Evolutionary conservation across 257 asterid species (phyloP).

Genomic region (Penstemon eatonii): DNA sequence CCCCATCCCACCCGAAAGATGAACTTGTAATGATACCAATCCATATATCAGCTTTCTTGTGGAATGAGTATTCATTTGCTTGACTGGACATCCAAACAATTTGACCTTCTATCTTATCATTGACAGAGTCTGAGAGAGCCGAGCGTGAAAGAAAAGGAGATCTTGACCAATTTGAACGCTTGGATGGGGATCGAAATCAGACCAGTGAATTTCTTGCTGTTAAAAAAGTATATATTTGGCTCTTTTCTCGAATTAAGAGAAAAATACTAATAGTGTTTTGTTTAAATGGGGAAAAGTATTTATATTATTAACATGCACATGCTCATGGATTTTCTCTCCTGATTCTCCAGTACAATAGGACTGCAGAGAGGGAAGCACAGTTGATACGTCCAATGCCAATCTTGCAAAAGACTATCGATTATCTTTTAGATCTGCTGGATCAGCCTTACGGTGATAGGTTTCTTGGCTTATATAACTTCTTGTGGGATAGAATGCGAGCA

Average conservation of each 20-base stretch:
- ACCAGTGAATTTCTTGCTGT: slow-evolving; percentile 77
- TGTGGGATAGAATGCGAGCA: slow-evolving; percentile 99
- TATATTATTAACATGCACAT: slow-evolving; percentile 10
- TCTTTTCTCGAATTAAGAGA: slow-evolving; percentile 4
- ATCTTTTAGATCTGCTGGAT: slow-evolving; percentile 78
- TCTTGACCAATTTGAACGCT: slow-evolving; percentile 92
- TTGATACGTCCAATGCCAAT: slow-evolving; percentile 94
- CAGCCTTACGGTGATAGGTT: slow-evolving; percentile 75
- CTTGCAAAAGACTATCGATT: slow-evolving; percentile 79
- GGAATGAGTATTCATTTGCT: slow-evolving; percentile 18
- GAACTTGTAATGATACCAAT: slow-evolving; percentile 5
- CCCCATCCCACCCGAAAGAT: neutral
- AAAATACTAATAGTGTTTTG: no score
- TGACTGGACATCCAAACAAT: slow-evolving; percentile 18
- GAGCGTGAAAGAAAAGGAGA: slow-evolving; percentile 98
- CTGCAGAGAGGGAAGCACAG: slow-evolving; percentile 96
- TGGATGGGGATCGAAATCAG: slow-evolving; percentile 91
- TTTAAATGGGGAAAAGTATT: slow-evolving; percentile 4
- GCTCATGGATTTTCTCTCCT: slow-evolving; percentile 31
- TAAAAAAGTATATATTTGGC: slow-evolving; percentile 61
- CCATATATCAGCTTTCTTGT: slow-evolving; percentile 2
- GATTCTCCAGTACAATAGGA: slow-evolving; percentile 82
- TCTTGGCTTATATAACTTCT: slow-evolving; percentile 88
- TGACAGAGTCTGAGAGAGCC: slow-evolving; percentile 83
- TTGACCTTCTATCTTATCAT: slow-evolving; percentile 29